Evolutionary conservation across 192 early-diverging fungal species (phyloP), one percentile per base, ranked within the genome.

Genomic region (Dispira simplex): DNA sequence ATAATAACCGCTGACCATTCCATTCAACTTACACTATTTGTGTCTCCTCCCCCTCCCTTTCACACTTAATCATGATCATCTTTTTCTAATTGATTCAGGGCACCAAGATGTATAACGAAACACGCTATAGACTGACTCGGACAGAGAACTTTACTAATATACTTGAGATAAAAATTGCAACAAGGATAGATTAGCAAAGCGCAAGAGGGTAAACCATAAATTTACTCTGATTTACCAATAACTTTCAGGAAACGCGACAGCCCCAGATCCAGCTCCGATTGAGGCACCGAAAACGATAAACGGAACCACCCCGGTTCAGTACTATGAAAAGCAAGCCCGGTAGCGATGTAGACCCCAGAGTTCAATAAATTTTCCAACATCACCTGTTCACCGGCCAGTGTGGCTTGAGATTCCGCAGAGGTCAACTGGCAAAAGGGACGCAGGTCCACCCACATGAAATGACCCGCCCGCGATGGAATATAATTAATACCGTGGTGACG

Each of bases 371-470:
- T 39, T 8, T 74, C 65, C 70, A 77, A 83, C 49, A 87, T 66
- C 3, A 66, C 55, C 54, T 74, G 63, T 67, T 86, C 85, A 44
- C 67, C 67, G 47, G 78, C 70, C 43, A 60, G 67, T 8, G 21
- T 60, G 6, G 66, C 14, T 44, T 2, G 18, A 14, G 58, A n/a
- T 60, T 28, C 14, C 44, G 58, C 18, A 3, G 32, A 16, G 43
- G 9, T 43, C 67, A 8, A 65, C 67, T 39, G 32, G 51, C 18
- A 64, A 67, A 27, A 78, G 27, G 63, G 55, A 39, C 71, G 66
- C 9, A 88, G 68, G 47, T 84, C 81, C 44, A 89, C 64, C 77
- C 83, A 85, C 10, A 92, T 47, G 68, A 87, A 94, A 67, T 83
- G 86, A 14, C 84, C 88, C 0, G 83, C 84, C 28, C 83, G 71